Base-by-base conservation (phyloP, 2,329 filamentous ascomycete species). In the Fusarium denticulatum region DNA sequence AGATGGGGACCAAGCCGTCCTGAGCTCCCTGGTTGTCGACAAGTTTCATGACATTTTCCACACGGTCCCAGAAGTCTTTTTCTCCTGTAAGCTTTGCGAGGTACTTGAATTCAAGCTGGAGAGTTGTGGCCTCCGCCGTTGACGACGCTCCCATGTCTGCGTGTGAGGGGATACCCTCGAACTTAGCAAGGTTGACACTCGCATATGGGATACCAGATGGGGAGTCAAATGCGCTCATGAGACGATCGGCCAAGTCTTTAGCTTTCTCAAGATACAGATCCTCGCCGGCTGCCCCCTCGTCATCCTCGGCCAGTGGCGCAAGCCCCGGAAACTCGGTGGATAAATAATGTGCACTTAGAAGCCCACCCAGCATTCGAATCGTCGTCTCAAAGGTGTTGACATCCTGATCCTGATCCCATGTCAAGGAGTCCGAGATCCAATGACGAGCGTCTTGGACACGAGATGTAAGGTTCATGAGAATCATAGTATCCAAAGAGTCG, bases 301-400 rank as follows among this genome's bases (percentile, higher is more conserved):
- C 92, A 70, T 95, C 91, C 26, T 94, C 91, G 11, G 85, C 79
- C 64, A 95, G 86, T 0, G 94, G 91, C 18, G 95, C 95, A 74
- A 97, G 86, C n/a, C 92, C 83, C 1, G 95, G 94, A 75, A 92
- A 96, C 61, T 90, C 88, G 30, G 90, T 96, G 28, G 95, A 96
- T n/a, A 99, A 87, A 82, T 98, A 98, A 81, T 99, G 95, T 15
- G 96, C 96, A 4, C 95, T 95, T 39, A 99, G 87, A 46, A 99
- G 86, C 16, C 96, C 96, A 22, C 96, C 96, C 56, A 99, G 86
- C 95, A 98, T 98, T 59, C 96, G 93, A 77, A 98, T 98, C 1
- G 96, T 98, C 13, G 96, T 98, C 85, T 99, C 96, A 77, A 98
- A 99, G 1, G 95, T 98, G 82, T 95, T 98, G 63, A 99, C 96